Conservation (phyloP, 2,329 filamentous ascomycete genomes). For the Xylariaceae sp. region DNA sequence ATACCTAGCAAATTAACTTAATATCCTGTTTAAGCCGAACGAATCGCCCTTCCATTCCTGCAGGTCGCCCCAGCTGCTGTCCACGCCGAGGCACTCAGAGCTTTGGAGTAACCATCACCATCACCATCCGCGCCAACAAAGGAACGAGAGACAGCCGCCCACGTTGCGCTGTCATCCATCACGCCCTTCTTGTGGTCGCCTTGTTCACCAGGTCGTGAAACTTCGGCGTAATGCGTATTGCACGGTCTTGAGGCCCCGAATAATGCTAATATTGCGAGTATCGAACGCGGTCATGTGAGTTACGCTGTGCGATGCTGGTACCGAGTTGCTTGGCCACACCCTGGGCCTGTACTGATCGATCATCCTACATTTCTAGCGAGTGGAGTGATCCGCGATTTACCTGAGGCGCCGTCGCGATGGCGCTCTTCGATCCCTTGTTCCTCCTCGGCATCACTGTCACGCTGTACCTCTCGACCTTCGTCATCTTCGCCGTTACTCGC, state of each 20-base stretch:
- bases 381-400: constrained; percentile 27
- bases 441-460: constrained; percentile 80
- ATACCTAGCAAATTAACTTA: constrained; percentile 2
- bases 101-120: neutral
- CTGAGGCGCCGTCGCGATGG: constrained; percentile 44
- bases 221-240: constrained; percentile 26
- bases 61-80: neutral
- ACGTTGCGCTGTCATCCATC: neutral
- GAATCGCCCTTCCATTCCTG: neutral
- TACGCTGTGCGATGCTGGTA: neutral
- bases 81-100: neutral
- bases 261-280: constrained; percentile 26
- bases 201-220: constrained; percentile 5
- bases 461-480: constrained; percentile 84
- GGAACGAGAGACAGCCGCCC: neutral
- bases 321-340: neutral
- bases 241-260: constrained; percentile 17
- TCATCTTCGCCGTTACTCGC: constrained; percentile 86
- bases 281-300: constrained; percentile 24
- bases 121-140: neutral
- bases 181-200: constrained; percentile 3
- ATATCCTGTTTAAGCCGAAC: neutral
- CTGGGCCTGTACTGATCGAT: constrained; percentile 7
- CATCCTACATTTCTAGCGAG: constrained; percentile 15
- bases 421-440: constrained; percentile 70